These are phyloP conservation scores for Rhytidiadelphus loreus DNA, from an alignment of 225 moss, liverwort and hornwort genomes.

Conservation along the genomic window DNA sequence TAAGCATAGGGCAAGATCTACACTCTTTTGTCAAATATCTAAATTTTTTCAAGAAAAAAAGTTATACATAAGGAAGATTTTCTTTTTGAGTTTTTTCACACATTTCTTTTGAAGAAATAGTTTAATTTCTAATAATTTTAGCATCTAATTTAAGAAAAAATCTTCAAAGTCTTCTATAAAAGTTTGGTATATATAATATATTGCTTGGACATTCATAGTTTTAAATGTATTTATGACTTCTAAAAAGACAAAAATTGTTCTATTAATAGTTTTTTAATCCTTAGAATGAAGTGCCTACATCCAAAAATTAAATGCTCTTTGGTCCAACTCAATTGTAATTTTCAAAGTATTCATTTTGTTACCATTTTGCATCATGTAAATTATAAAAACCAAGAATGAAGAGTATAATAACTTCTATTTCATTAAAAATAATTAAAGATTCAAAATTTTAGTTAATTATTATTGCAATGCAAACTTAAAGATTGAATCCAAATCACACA, in stretches of 20 bases:
- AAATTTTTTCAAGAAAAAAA: not conserved
- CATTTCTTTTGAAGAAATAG: not conserved
- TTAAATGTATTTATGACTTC: too few species aligned
- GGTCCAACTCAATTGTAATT: not conserved
- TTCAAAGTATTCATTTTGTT: not conserved
- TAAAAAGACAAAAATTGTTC: not conserved
- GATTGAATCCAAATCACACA: not conserved
- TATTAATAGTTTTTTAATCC: not conserved
- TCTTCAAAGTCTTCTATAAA: accelerated
- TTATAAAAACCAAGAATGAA: not conserved
- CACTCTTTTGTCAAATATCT: not conserved
- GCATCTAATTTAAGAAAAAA: not conserved
- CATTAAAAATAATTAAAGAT: not conserved
- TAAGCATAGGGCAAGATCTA: not conserved
- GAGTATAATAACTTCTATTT: not conserved
- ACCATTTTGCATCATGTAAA: not conserved
- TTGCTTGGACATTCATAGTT: not conserved
- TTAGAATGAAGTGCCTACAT: not conserved
- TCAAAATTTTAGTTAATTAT: not conserved
- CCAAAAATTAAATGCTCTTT: not conserved
- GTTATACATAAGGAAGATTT: not conserved
- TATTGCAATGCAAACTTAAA: not conserved
- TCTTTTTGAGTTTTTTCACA: not conserved
- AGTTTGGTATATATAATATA: not conserved
- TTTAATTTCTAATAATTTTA: too few species aligned